Base-by-base conservation (phyloP, 2,329 filamentous ascomycete genomes). In the Aaosphaeria pasadenensis region DNA sequence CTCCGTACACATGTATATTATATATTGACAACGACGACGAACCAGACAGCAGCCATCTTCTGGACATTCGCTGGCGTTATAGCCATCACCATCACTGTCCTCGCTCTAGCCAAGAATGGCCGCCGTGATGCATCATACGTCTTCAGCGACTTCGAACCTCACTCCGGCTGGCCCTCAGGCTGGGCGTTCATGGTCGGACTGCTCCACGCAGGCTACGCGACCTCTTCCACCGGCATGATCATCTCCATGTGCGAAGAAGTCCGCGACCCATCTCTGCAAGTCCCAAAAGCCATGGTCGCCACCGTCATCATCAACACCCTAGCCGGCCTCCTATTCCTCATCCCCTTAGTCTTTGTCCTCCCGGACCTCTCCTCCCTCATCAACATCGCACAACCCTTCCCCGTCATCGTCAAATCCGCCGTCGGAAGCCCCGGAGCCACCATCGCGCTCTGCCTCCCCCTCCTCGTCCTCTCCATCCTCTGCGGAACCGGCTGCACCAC, bases 201-300 rank as follows among this genome's bases (percentile, higher is more conserved):
- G 30, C 74, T 89, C 17, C 86, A 88, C 59, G 86, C 84, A 44
- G 86, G 83, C 52, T 89, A 89, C 61, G 85, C 84, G 42, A 88
- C 86, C 11, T 89, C 86, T 4, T 87, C 85, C 11, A 89, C 86
- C 0, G 87, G 87, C 70, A 90, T 90, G 87, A 86, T 90, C 50
- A 86, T 89, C 64, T 87, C 83, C 53, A 89, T 88, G 86, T 88
- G 84, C 59, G 86, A 89, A 69, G 86, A 89, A 66, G 85, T 88
- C 9, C 76, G 79, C 61, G 72, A 82, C 42, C 86, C 86, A 4
- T 75, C 83, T 0, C 80, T 77, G 2, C 86, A 88, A 66, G 85
- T 88, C 6, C 85, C 85, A 56, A 86, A 85, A 67, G 86, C 86
- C 57, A 87, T 89, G 82, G 84, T 88, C 41, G 74, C 56, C 29